Evolutionary conservation across 2,329 filamentous ascomycete genomes (phyloP).

Genomic region (Bretziella fagacearum): DNA sequence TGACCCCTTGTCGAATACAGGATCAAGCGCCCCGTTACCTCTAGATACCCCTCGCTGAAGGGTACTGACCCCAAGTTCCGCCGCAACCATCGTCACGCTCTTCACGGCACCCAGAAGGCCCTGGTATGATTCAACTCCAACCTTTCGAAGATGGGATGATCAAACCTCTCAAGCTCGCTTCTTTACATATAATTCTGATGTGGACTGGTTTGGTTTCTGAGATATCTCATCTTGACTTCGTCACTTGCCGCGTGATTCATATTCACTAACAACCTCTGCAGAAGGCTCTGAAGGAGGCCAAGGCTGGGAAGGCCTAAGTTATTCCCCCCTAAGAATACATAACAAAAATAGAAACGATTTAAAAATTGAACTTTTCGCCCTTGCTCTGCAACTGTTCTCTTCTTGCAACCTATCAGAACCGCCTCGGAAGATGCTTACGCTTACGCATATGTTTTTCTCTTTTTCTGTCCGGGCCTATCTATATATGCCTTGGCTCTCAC

Average conservation of each 20-base stretch:
- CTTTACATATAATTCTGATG: too few relatives aligned
- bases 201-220: too few relatives aligned
- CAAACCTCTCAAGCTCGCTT: too few relatives aligned
- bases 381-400: too few relatives aligned
- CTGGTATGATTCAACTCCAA: conserved; percentile 47
- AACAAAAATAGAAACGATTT: conserved; percentile 15
- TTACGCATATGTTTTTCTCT: background rate
- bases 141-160: too few relatives aligned
- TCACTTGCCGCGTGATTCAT: background rate
- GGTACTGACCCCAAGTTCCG: conserved; percentile 99
- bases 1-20: conserved; percentile 36
- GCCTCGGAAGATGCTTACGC: too few relatives aligned
- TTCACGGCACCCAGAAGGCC: conserved; percentile 96
- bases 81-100: conserved; percentile 98
- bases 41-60: conserved; percentile 96
- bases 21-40: conserved; percentile 99
- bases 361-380: too few relatives aligned
- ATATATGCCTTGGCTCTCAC: too few relatives aligned
- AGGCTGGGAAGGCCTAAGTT: conserved; percentile 66
- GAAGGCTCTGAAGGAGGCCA: conserved; percentile 97
- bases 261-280: conserved; percentile 29
- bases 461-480: too few relatives aligned
- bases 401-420: too few relatives aligned
- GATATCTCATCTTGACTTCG: too few relatives aligned
- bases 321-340: conserved; percentile 10